phyloP scores from a whole-genome alignment of 495 filamentous ascomycete species.

The Podospora conica region DNA sequence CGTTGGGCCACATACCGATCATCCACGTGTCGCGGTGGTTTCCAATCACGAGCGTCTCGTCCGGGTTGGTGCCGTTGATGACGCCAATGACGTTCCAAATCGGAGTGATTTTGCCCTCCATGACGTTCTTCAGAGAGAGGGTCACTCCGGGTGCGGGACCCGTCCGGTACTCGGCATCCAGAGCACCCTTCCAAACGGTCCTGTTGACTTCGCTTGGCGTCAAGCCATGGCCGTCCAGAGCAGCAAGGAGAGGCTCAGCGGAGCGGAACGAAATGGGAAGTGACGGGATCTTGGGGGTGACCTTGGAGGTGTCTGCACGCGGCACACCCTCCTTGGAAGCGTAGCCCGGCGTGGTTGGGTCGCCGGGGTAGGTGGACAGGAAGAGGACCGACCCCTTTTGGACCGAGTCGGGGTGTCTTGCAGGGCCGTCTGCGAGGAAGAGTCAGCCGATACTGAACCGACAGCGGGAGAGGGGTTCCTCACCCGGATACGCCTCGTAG shows the following conservation, averaged over 20 bases:
- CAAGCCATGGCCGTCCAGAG: constrained; percentile 76
- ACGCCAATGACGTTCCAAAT: constrained; percentile 85
- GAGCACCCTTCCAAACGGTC: constrained; percentile 62
- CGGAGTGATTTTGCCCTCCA: constrained; percentile 73
- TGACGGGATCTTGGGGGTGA: constrained; percentile 75
- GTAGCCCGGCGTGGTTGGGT: constrained; percentile 82
- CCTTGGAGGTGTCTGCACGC: constrained; percentile 52
- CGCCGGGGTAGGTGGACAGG: constrained; percentile 51
- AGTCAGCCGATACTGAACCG: neutral
- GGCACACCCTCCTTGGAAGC: constrained; percentile 68
- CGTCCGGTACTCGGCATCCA: constrained; percentile 76
- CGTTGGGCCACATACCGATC: constrained; percentile 69
- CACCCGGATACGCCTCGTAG: constrained; percentile 62
- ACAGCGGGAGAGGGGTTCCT: neutral
- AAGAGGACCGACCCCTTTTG: constrained; percentile 79
- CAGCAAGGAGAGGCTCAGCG: constrained; percentile 67
- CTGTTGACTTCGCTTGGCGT: constrained; percentile 64
- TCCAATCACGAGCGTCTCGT: constrained; percentile 76
- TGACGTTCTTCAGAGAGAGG: constrained; percentile 71
- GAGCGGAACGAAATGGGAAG: constrained; percentile 79
- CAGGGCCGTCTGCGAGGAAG: constrained; percentile 55
- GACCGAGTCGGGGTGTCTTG: constrained; percentile 71
- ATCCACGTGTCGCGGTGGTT: constrained; percentile 91
- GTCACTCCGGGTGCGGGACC: constrained; percentile 68
- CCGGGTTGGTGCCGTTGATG: constrained; percentile 69